Base-by-base conservation (phyloP, 2,329 filamentous ascomycete species). In the Fusarium nelsonii region DNA sequence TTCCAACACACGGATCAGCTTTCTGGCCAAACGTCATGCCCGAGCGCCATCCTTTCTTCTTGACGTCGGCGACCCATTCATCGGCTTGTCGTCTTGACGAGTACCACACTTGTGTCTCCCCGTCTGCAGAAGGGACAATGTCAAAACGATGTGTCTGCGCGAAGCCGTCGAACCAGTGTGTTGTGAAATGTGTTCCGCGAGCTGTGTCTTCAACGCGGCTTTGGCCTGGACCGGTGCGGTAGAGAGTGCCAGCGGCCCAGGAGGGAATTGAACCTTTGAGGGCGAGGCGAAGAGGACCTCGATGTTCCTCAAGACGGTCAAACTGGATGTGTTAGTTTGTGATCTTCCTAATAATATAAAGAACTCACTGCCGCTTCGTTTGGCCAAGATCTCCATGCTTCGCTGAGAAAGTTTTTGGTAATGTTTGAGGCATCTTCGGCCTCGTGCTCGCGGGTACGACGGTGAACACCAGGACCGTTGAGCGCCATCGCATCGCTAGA, bases 131-230 rank as follows among this genome's bases (percentile, higher is more conserved):
- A 0, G 84, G 75, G 4, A 88, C 73, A 33, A 95, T 91, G 59
- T 92, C 85, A 75, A 95, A 95, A 30, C 87, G 88, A 79, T 95
- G 91, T 1, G 88, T 83, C 57, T 92, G 87, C 4, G 88, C 86
- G 61, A 93, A 88, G 8, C 91, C 91, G 75, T 96, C 93, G 70
- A 96, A 96, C 92, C 92, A 96, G 77, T 96, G 92, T 2, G 84
- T 87, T 14, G 90, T 83, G 33, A 84, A 81, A 73, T 90, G 89
- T 0, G 83, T 86, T n/a, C 88, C 88, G 5, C 83, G 82, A 4
- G 86, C 78, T 1, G 87, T 88, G 43, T 80, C 76, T n/a, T 89
- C 82, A 4, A 93, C 79, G 37, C 85, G 85, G 76, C 86, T 87
- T 30, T 86, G 84, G 1, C 92, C 91, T 0, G 92, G 91, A 0